Conservation (phyloP, 2,329 filamentous ascomycete genomes). For the Diaporthe citri region DNA sequence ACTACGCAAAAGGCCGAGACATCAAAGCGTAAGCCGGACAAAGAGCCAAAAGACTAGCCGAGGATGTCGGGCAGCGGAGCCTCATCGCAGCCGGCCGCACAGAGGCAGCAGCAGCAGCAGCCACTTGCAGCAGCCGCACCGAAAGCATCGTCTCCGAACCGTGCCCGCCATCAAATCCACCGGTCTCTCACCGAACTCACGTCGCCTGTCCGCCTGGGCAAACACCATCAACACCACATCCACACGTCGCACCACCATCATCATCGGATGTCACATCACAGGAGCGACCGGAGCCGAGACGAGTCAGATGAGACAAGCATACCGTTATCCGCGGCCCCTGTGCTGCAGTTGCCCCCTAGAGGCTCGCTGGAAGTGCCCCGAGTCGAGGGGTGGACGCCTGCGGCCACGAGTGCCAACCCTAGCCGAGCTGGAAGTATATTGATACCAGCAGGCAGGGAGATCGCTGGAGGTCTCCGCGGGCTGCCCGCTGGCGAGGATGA, state of each 20-base stretch:
- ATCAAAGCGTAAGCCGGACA: slow-evolving; percentile 12
- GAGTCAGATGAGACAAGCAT: slow-evolving; percentile 49
- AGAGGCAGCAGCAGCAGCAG: slow-evolving; percentile 16
- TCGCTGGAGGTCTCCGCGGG: slow-evolving; percentile 41
- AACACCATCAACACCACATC: slow-evolving; percentile 54
- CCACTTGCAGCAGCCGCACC: background rate
- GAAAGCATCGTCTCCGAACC: slow-evolving; percentile 50
- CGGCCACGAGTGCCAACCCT: slow-evolving; percentile 55
- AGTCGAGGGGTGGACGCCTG: slow-evolving; percentile 59
- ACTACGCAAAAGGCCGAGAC: background rate
- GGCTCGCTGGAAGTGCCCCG: slow-evolving; percentile 60
- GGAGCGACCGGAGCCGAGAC: slow-evolving; percentile 49
- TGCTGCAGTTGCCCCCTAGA: slow-evolving; percentile 47
- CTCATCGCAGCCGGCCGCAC: slow-evolving; percentile 28
- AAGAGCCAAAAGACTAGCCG: background rate
- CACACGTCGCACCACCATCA: slow-evolving; percentile 48
- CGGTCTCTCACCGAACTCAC: slow-evolving; percentile 68
- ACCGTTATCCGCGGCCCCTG: slow-evolving; percentile 41
- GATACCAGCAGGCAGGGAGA: slow-evolving; percentile 42
- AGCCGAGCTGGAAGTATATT: slow-evolving; percentile 60
- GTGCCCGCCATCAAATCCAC: slow-evolving; percentile 64
- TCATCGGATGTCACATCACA: slow-evolving; percentile 50
- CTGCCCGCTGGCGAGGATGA: slow-evolving; percentile 44
- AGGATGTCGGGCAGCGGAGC: slow-evolving; percentile 36
- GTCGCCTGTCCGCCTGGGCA: slow-evolving; percentile 58